Percentiles rank a stretch among this genome's conserved stretches.
phyloP scores from a whole-genome alignment of 2,329 filamentous ascomycete genomes.

The Aspergillus ochraceoroseus region DNA sequence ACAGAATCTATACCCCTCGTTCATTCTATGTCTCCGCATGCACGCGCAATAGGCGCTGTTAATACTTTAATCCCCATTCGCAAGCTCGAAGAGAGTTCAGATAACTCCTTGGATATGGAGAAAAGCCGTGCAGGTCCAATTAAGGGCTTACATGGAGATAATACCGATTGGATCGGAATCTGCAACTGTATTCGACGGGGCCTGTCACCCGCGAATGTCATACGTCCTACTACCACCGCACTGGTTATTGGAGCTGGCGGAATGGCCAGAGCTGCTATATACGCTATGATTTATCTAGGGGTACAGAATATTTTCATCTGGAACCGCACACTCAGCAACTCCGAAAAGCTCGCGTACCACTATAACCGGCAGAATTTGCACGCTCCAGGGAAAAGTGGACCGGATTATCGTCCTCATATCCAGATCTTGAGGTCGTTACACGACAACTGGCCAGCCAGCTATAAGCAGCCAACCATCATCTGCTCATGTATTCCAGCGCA shows the following conservation, averaged over 20 bases:
- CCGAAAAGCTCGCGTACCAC: slow-evolving; percentile 34
- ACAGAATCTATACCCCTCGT: slow-evolving; percentile 63
- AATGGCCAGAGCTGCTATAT: slow-evolving; percentile 41
- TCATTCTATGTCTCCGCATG: slow-evolving; percentile 64
- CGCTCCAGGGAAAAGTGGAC: slow-evolving; percentile 16
- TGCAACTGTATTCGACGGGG: slow-evolving; percentile 66
- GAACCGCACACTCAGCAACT: slow-evolving; percentile 36
- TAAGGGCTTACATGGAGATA: slow-evolving; percentile 68
- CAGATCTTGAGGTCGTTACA: slow-evolving; percentile 28
- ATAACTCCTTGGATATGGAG: slow-evolving; percentile 54
- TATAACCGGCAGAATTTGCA: slow-evolving; percentile 34
- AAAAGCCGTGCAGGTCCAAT: slow-evolving; percentile 63
- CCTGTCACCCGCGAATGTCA: slow-evolving; percentile 65
- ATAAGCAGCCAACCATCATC: slow-evolving; percentile 38
- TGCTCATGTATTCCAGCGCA: slow-evolving; percentile 39
- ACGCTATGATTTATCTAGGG: slow-evolving; percentile 38
- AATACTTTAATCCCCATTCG: slow-evolving; percentile 72
- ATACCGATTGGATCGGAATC: slow-evolving; percentile 78
- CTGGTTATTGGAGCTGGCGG: slow-evolving; percentile 60
- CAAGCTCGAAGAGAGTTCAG: slow-evolving; percentile 49
- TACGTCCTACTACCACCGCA: slow-evolving; percentile 53
- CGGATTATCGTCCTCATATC: slow-evolving; percentile 24
- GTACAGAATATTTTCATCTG: slow-evolving; percentile 39
- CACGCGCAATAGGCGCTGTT: slow-evolving; percentile 68
- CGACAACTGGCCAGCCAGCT: slow-evolving; percentile 32